phyloP scores from a whole-genome alignment of 345 rosid species.

The Citrus sp. region DNA sequence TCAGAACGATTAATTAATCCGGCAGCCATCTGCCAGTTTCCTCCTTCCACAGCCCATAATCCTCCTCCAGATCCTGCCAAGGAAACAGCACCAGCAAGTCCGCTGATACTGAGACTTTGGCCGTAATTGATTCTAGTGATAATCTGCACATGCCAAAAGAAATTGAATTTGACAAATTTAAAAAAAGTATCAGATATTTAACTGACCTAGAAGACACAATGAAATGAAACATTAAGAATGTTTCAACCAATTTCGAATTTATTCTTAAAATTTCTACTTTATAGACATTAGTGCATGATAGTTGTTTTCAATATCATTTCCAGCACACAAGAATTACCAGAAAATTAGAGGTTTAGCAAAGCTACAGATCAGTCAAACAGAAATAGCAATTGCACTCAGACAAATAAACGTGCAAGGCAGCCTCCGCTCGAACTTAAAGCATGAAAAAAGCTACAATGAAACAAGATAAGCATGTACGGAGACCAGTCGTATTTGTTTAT shows the following conservation, averaged over 20 bases:
- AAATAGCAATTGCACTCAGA: not conserved
- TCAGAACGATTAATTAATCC: constrained; percentile 69
- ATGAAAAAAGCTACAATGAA: not conserved
- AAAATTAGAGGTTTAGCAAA: not conserved
- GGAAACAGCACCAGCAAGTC: constrained; percentile 97
- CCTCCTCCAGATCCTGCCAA: constrained; percentile 91
- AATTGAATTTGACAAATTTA: not conserved
- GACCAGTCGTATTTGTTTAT: not conserved
- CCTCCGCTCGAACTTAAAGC: not conserved
- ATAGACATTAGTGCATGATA: not conserved
- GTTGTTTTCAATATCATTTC: not conserved
- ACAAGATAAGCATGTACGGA: not conserved
- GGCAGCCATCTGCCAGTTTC: constrained; percentile 94
- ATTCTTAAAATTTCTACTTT: not conserved
- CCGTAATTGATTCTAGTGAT: constrained; percentile 94
- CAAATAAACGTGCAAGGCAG: not conserved
- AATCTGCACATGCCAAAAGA: constrained; percentile 43
- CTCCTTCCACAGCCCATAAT: constrained; percentile 89
- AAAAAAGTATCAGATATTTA: not conserved
- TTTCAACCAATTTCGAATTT: not conserved
- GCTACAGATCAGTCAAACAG: too few species aligned
- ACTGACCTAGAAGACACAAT: not conserved
- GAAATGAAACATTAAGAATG: not conserved
- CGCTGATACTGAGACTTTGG: constrained; percentile 74
- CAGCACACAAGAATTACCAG: not conserved